Evolutionary conservation across 2,329 filamentous ascomycete species (phyloP).

Genomic region (Hymenoscyphus linearis): DNA sequence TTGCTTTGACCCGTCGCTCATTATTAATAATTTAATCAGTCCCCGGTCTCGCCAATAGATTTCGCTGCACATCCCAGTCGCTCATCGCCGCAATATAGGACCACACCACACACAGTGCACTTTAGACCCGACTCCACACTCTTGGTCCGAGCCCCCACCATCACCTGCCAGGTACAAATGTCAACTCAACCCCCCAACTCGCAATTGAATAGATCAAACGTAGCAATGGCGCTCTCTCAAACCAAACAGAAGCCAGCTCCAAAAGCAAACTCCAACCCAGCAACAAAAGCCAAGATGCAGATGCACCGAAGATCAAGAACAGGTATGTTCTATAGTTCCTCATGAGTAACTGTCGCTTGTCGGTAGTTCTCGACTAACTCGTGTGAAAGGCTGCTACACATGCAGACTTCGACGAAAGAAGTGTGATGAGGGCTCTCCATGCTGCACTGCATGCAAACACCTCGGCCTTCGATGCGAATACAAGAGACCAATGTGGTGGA

Average conservation of each 20-base stretch:
- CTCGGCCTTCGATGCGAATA: slow-evolving; percentile 90
- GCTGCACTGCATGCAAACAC: slow-evolving; percentile 58
- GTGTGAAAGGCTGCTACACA: slow-evolving; percentile 56
- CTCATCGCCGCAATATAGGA: slow-evolving; percentile 23
- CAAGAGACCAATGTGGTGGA: slow-evolving; percentile 96
- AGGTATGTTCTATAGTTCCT: slow-evolving; percentile 55
- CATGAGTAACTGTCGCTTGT: slow-evolving; percentile 26
- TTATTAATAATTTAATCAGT: slow-evolving; percentile 39
- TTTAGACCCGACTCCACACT: slow-evolving; percentile 20
- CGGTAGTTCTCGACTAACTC: slow-evolving; percentile 45
- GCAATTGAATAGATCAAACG: slow-evolving; percentile 35
- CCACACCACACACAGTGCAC: slow-evolving; percentile 12
- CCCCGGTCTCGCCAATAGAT: slow-evolving; percentile 33
- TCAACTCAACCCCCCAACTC: slow-evolving; percentile 60
- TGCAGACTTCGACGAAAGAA: slow-evolving; percentile 64
- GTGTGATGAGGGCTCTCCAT: slow-evolving; percentile 60
- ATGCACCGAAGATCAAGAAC: slow-evolving; percentile 93
- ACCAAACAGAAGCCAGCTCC: slow-evolving; percentile 54
- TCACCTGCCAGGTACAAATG: slow-evolving; percentile 44
- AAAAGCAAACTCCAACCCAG: slow-evolving; percentile 44
- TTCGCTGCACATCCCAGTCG: slow-evolving; percentile 24
- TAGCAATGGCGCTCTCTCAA: slow-evolving; percentile 54
- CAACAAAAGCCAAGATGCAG: slow-evolving; percentile 68
- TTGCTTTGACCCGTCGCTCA: slow-evolving; percentile 35
- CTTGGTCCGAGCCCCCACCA: slow-evolving; percentile 28